Percentiles rank a stretch among this genome's conserved stretches.
Conservation (phyloP, 805 yeast genomes). For the Candida loeiensis region DNA sequence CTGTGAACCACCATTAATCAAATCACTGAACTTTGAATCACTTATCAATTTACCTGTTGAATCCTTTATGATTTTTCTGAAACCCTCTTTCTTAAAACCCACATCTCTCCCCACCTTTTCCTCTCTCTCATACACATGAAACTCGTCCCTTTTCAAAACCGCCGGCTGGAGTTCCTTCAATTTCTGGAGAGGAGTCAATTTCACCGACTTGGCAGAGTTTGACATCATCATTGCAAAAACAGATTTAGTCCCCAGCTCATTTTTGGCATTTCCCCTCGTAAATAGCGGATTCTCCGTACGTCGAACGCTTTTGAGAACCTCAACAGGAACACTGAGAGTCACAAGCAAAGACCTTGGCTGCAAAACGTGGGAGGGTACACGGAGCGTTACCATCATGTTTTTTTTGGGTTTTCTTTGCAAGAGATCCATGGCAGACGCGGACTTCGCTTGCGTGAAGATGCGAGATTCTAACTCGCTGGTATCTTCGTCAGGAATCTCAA, state of each 20-base stretch:
- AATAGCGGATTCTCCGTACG: constrained; percentile 27
- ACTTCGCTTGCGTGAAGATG: constrained; percentile 17
- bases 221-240: constrained; percentile 42
- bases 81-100: neutral
- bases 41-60: too few relatives aligned
- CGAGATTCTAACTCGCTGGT: constrained; percentile 18
- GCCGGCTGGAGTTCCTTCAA: constrained; percentile 33
- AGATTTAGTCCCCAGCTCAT: constrained; percentile 9
- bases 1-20: too few relatives aligned
- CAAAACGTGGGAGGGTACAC: neutral
- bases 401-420: constrained; percentile 2
- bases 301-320: constrained; percentile 23
- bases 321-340: constrained; percentile 24
- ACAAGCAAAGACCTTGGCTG: constrained; percentile 11
- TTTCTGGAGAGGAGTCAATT: constrained; percentile 29
- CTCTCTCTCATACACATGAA: constrained; percentile 26
- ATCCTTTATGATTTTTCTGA: too few relatives aligned
- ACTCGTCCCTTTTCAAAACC: constrained; percentile 20
- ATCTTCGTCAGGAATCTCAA: constrained; percentile 1
- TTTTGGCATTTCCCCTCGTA: constrained; percentile 21
- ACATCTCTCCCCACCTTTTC: neutral
- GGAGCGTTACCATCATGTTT: neutral
- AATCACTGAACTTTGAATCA: too few relatives aligned
- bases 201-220: constrained; percentile 21
- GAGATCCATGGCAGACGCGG: constrained; percentile 34